phyloP scores from a whole-genome alignment of 805 yeast genomes.

The Torulaspora gathmanii region DNA sequence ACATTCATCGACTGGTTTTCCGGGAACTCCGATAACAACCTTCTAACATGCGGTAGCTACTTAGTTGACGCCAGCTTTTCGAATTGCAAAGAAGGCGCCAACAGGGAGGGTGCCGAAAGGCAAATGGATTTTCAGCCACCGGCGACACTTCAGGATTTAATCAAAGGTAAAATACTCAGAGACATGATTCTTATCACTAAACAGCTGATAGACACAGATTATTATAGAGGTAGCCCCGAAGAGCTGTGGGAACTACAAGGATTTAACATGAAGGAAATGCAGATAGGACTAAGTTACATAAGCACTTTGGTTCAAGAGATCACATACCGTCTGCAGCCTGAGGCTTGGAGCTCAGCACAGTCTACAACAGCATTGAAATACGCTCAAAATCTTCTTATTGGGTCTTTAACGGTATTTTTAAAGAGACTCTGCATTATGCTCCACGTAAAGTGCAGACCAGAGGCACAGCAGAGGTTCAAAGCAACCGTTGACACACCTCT shows the following conservation, averaged over 20 bases:
- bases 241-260: neutral
- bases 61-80: neutral
- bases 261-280: neutral
- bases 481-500: neutral
- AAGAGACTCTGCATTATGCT: slow-evolving; percentile 18
- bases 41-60: slow-evolving; percentile 11
- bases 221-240: slow-evolving; percentile 2
- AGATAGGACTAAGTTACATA: slow-evolving; percentile 3
- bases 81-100: neutral
- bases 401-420: slow-evolving; percentile 20
- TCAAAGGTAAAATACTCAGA: slow-evolving; percentile 21
- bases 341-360: neutral
- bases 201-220: slow-evolving; percentile 11
- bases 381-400: slow-evolving; percentile 10
- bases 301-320: neutral
- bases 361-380: slow-evolving; percentile 1
- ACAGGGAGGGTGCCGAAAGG: too few species aligned
- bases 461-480: neutral
- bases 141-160: slow-evolving; percentile 17
- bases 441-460: slow-evolving; percentile 15
- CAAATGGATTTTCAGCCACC: neutral
- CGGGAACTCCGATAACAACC: slow-evolving; percentile 6
- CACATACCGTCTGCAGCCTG: neutral
- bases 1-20: slow-evolving; percentile 10
- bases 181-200: slow-evolving; percentile 14